phyloP scores from a whole-genome alignment of 371 early-diverging fungal genomes.

The Mucor mucedo region DNA sequence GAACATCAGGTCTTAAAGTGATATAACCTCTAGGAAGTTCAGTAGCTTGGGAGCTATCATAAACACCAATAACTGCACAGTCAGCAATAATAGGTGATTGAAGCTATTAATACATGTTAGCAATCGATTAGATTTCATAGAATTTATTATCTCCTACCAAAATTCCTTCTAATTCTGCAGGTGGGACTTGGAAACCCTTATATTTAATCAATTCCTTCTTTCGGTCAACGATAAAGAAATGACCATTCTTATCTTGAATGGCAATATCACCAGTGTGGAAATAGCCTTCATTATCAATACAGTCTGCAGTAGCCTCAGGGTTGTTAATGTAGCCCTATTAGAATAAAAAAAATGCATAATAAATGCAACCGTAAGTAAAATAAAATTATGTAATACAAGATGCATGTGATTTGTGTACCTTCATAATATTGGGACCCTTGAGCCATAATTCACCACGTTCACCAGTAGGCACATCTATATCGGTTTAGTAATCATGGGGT shows the following conservation, averaged over 20 bases:
- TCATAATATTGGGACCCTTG: conserved; percentile 85
- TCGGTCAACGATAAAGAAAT: conserved; percentile 72
- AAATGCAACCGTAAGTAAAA: neutral
- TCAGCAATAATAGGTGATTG: conserved; percentile 71
- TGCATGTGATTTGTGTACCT: conserved; percentile 21
- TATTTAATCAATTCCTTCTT: conserved; percentile 80
- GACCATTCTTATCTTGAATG: conserved; percentile 59
- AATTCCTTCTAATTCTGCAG: conserved; percentile 30
- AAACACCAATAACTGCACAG: conserved; percentile 69
- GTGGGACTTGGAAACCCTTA: conserved; percentile 70
- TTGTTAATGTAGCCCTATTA: conserved; percentile 68
- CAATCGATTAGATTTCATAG: neutral
- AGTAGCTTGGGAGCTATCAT: conserved; percentile 57
- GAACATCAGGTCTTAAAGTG: conserved; percentile 46
- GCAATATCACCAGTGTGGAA: conserved; percentile 89
- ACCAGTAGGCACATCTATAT: conserved; percentile 56
- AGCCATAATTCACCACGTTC: conserved; percentile 79
- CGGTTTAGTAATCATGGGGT: neutral
- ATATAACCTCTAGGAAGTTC: conserved; percentile 78
- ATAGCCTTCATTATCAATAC: conserved; percentile 67
- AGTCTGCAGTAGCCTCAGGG: conserved; percentile 66
- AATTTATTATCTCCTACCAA: conserved; percentile 10
- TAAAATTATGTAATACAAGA: neutral
- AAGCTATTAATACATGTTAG: conserved; percentile 15
- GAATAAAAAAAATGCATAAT: neutral